Evolutionary conservation across 2,329 filamentous ascomycete species (phyloP).

Genomic region (Fusarium verticillioides): DNA sequence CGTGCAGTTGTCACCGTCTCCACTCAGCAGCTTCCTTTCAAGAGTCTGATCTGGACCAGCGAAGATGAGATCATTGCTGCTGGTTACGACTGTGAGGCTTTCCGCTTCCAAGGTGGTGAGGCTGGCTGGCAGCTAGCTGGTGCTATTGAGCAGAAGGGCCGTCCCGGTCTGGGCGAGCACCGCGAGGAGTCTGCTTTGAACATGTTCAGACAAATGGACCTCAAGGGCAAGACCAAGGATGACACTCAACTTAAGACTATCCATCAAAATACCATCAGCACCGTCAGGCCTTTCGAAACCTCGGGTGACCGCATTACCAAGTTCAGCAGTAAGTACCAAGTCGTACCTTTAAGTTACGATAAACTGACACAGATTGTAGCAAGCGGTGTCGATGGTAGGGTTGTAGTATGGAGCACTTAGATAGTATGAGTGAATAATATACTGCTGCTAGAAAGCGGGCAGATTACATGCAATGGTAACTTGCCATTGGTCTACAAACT

Average conservation of each 20-base stretch:
- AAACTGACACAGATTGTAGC: constrained; percentile 60
- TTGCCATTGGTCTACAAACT: neutral
- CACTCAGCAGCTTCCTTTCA: constrained; percentile 91
- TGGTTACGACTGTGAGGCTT: constrained; percentile 90
- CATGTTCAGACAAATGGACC: constrained; percentile 99
- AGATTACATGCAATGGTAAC: neutral
- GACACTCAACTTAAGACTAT: constrained; percentile 95
- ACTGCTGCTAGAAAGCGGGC: constrained; percentile 2
- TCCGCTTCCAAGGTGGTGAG: constrained; percentile 83
- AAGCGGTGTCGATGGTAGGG: constrained; percentile 83
- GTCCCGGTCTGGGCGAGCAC: constrained; percentile 67
- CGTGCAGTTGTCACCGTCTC: constrained; percentile 89
- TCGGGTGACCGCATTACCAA: constrained; percentile 73
- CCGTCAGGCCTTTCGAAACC: constrained; percentile 79
- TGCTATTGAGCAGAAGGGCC: constrained; percentile 79
- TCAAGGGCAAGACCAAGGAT: constrained; percentile 91
- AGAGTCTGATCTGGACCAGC: constrained; percentile 89
- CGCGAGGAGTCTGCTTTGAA: constrained; percentile 94
- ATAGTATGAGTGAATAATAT: neutral
- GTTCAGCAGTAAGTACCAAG: constrained; percentile 80
- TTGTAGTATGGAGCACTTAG: constrained; percentile 81
- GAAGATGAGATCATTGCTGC: constrained; percentile 96
- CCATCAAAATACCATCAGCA: constrained; percentile 96
- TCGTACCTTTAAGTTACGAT: neutral
- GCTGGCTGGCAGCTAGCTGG: constrained; percentile 86